These are phyloP conservation scores for Pterocarpus santalinus DNA, from an alignment of 306 rosid species.

Conservation along the genomic window DNA sequence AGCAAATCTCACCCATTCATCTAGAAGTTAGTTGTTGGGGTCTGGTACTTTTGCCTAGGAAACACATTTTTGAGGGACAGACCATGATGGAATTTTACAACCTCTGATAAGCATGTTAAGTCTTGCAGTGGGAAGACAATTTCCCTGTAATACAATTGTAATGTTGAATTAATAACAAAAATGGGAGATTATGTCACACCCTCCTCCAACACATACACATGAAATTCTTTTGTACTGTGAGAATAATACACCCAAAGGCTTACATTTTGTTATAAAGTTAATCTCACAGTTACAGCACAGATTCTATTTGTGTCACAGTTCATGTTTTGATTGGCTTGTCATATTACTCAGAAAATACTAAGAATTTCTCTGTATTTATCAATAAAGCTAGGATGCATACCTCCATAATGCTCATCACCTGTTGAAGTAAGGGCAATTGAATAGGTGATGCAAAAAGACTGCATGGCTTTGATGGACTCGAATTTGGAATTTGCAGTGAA, in stretches of 20 bases:
- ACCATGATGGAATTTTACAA: slow-evolving; percentile 50
- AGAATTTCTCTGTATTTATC: too few species aligned
- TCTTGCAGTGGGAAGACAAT: slow-evolving; percentile 21
- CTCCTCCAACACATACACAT: not conserved
- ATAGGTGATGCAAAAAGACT: slow-evolving; percentile 31
- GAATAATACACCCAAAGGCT: too few species aligned
- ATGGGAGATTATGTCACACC: not conserved
- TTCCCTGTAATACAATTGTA: slow-evolving; percentile 22
- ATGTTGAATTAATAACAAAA: slow-evolving; percentile 17
- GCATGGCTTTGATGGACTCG: slow-evolving; percentile 38
- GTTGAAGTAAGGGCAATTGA: not conserved
- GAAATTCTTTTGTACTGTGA: too few species aligned
- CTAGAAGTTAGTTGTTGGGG: slow-evolving; percentile 32
- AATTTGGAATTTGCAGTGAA: slow-evolving; percentile 38
- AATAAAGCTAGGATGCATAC: slow-evolving; percentile 8
- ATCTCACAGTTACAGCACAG: too few species aligned
- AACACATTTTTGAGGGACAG: slow-evolving; percentile 37
- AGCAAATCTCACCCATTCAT: slow-evolving; percentile 49
- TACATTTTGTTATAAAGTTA: too few species aligned
- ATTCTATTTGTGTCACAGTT: too few species aligned
- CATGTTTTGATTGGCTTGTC: too few species aligned
- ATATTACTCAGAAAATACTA: too few species aligned
- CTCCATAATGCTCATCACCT: not conserved
- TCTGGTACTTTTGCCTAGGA: not conserved
- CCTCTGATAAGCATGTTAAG: slow-evolving; percentile 46